Evolutionary conservation across 2,329 filamentous ascomycete species (phyloP), one percentile per base, ranked within the genome.

Genomic region (Scopulariopsis brevicaulis): DNA sequence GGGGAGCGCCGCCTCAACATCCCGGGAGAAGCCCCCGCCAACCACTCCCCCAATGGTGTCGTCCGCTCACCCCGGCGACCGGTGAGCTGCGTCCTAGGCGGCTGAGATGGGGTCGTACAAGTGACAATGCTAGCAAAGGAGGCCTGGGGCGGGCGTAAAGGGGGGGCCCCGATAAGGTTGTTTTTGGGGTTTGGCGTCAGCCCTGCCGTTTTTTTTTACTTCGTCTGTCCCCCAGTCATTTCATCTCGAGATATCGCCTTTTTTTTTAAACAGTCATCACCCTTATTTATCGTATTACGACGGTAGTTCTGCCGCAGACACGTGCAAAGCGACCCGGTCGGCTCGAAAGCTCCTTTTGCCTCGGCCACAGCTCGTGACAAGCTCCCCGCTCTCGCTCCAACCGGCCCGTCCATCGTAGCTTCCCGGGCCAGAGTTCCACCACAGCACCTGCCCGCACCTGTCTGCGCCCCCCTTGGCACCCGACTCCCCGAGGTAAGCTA

Each of bases 1-100:
- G 54, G n/a, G 37, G 53, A 20, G n/a, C 14, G 37, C 43, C 22
- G 22, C 46, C 54, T 56, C 54, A 56, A 56, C 54, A 48, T 56
- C 24, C 54, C 25, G 53, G 53, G n/a, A 43, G 43, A 43, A 18
- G 22, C n/a, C n/a, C 34, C 53, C 28, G 14, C 15, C 11, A 40
- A 40, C 5, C 6, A n/a, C 7, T n/a, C 37, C 12, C 7, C 15
- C 40, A 46, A n/a, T n/a, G 14, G 15, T n/a, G 5, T 46, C 18
- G 40, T n/a, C 6, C 15, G 40, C 15, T 15, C 6, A n/a, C n/a
- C 15, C 40, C 18, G 40, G 15, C 18, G 8, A 5, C n/a, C 40
- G 40, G 40, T n/a, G 40, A 46, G 40, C 12, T 14, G 18, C n/a
- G 18, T 46, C 40, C 28, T 4, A 8, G n/a, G 40, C 40, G n/a